Conservation (phyloP, 208 protist species). For the Pavlovales sp. region DNA sequence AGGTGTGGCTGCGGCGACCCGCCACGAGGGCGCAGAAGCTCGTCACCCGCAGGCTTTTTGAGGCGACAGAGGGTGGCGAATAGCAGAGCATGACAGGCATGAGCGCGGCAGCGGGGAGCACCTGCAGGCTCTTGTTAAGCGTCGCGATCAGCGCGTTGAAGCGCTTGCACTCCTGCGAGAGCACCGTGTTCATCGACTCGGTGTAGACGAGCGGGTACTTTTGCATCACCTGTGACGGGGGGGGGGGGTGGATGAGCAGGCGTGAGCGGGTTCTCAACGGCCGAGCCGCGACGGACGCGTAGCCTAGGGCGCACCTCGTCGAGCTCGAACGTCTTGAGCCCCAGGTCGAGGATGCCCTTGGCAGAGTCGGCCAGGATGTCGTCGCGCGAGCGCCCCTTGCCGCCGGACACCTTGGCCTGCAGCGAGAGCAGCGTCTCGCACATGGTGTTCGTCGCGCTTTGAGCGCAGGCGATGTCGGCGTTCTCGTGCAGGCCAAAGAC, state of each 20-base stretch:
- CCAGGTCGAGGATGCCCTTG: slow-evolving; percentile 63
- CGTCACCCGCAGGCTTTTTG: too few relatives aligned
- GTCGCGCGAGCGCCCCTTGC: slow-evolving; percentile 56
- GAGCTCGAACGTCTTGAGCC: slow-evolving; percentile 48
- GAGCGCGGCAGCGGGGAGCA: not conserved
- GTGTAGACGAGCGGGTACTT: slow-evolving; percentile 53
- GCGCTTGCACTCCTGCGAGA: slow-evolving; percentile 56
- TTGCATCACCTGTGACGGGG: not conserved
- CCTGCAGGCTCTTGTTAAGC: not conserved
- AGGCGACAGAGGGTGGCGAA: too few relatives aligned
- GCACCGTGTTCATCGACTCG: slow-evolving; percentile 64
- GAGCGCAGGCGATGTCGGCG: slow-evolving; percentile 64
- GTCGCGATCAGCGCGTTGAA: slow-evolving; percentile 56
- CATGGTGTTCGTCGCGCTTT: slow-evolving; percentile 47
- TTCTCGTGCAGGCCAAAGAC: slow-evolving; percentile 65
- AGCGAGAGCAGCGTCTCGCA: slow-evolving; percentile 43
- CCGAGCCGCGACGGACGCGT: too few relatives aligned
- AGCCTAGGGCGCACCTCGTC: slow-evolving; percentile 36
- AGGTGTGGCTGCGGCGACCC: too few relatives aligned
- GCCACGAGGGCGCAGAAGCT: too few relatives aligned
- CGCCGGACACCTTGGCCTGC: slow-evolving; percentile 44
- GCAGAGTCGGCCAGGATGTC: slow-evolving; percentile 73
- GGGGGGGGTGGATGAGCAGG: too few relatives aligned
- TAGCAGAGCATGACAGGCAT: too few relatives aligned
- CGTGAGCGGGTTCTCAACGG: too few relatives aligned